These are phyloP conservation scores for Sistotremastrum suecicum DNA, from an alignment of 768 basidiomycete genomes.

Conservation along the genomic window DNA sequence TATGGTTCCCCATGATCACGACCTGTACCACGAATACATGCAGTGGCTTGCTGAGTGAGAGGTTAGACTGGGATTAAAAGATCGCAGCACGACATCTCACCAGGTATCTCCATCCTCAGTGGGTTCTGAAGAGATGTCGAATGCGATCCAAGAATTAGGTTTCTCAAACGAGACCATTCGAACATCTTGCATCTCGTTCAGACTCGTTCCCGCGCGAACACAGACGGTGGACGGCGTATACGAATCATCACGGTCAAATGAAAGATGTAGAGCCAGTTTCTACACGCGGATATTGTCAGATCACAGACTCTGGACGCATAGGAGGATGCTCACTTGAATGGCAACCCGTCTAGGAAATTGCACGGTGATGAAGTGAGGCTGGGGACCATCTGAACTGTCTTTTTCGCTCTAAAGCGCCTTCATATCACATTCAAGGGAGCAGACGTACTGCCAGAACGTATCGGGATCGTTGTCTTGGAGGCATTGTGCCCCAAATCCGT, in stretches of 20 bases:
- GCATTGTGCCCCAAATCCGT: constrained; percentile 91
- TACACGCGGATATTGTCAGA: constrained; percentile 17
- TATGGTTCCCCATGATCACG: constrained; percentile 83
- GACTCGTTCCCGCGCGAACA: constrained; percentile 83
- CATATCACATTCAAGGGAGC: neutral
- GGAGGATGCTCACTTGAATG: constrained; percentile 48
- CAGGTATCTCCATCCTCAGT: constrained; percentile 68
- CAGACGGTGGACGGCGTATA: constrained; percentile 90
- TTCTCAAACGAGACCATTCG: constrained; percentile 73
- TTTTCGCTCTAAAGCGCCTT: neutral
- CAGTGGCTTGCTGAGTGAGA: constrained; percentile 54
- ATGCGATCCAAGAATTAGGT: constrained; percentile 89
- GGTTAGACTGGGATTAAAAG: neutral
- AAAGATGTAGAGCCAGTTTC: constrained; percentile 81
- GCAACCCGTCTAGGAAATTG: constrained; percentile 86
- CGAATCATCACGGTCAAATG: constrained; percentile 79
- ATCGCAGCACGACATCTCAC: constrained; percentile 27
- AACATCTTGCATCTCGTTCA: constrained; percentile 86
- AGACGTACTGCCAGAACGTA: constrained; percentile 94
- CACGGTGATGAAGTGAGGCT: constrained; percentile 91
- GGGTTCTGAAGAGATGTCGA: constrained; percentile 69
- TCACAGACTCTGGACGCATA: neutral
- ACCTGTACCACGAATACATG: constrained; percentile 85
- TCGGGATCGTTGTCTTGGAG: constrained; percentile 77
- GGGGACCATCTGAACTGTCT: constrained; percentile 79